phyloP scores from a whole-genome alignment of 1,284 basidiomycete genomes.

The Prillingera fragicola region DNA sequence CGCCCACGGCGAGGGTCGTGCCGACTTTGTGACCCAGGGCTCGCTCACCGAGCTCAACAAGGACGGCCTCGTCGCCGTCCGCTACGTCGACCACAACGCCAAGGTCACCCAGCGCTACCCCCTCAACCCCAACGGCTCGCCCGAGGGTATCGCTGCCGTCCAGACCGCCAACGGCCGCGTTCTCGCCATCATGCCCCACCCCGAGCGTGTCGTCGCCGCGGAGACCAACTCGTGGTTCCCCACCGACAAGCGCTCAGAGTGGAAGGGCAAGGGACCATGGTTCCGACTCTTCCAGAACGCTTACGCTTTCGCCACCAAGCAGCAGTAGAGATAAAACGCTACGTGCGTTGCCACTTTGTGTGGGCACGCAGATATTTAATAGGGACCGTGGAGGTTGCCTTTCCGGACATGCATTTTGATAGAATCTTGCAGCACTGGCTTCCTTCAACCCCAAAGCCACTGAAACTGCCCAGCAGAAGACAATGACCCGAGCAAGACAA shows the following conservation, averaged over 20 bases:
- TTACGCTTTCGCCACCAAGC: constrained; percentile 45
- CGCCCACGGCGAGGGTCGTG: constrained; percentile 93
- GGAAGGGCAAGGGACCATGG: constrained; percentile 78
- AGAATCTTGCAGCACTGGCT: too few relatives aligned
- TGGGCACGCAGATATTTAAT: too few relatives aligned
- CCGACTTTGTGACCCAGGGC: constrained; percentile 58
- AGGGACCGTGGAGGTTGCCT: too few relatives aligned
- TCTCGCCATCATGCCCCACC: constrained; percentile 93
- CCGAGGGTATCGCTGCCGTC: constrained; percentile 80
- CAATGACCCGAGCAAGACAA: too few relatives aligned
- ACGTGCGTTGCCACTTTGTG: too few relatives aligned
- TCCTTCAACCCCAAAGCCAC: too few relatives aligned
- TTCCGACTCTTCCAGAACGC: constrained; percentile 93
- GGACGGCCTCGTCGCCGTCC: constrained; percentile 60
- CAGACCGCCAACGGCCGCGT: constrained; percentile 81
- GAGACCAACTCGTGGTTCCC: constrained; percentile 87
- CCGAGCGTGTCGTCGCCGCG: constrained; percentile 68
- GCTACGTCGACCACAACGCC: constrained; percentile 69
- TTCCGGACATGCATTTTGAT: too few relatives aligned
- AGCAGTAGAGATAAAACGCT: too few relatives aligned
- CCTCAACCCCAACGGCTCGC: constrained; percentile 92
- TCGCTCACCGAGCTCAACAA: constrained; percentile 50
- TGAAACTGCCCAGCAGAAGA: too few relatives aligned
- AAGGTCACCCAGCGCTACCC: constrained; percentile 70
- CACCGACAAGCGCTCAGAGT: constrained; percentile 56